phyloP scores from a whole-genome alignment of 1,284 basidiomycete species.

The Ceratorhiza oryzae-sativae region DNA sequence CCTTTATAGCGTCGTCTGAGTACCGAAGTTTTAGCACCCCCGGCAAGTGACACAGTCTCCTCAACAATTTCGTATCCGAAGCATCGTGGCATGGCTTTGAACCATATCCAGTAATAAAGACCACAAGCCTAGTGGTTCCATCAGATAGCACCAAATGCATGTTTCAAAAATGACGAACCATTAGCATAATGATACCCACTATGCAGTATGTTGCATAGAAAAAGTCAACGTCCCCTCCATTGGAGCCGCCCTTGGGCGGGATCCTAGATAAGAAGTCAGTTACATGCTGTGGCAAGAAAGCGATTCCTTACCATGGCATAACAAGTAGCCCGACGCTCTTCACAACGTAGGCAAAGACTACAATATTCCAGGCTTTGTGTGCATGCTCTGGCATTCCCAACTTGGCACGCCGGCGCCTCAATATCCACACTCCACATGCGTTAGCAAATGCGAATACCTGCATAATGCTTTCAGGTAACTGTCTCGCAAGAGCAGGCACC shows the following conservation, averaged over 20 bases:
- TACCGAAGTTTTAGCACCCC: slow-evolving; percentile 44
- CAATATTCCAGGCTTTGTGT: slow-evolving; percentile 55
- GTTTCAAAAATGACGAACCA: not conserved
- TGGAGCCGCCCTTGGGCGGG: slow-evolving; percentile 48
- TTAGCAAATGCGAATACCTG: slow-evolving; percentile 55
- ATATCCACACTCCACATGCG: slow-evolving; percentile 54
- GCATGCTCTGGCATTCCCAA: slow-evolving; percentile 50
- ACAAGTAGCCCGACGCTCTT: slow-evolving; percentile 56
- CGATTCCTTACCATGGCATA: slow-evolving; percentile 56
- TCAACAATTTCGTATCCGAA: slow-evolving; percentile 51
- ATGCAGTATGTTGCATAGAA: slow-evolving; percentile 52
- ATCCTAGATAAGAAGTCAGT: slow-evolving; percentile 46
- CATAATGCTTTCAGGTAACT: slow-evolving; percentile 1
- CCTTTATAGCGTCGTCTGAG: slow-evolving; percentile 11
- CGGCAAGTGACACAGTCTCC: slow-evolving; percentile 46
- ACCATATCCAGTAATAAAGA: slow-evolving; percentile 53
- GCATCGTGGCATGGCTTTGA: slow-evolving; percentile 48
- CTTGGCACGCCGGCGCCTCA: slow-evolving; percentile 52
- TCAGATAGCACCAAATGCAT: not conserved
- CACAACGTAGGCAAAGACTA: slow-evolving; percentile 52
- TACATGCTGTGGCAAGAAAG: slow-evolving; percentile 39
- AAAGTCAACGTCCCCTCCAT: slow-evolving; percentile 48
- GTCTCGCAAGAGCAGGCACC: slow-evolving; percentile 50
- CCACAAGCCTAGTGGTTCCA: slow-evolving; percentile 43
- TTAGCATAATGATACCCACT: slow-evolving; percentile 48